Evolutionary conservation across 768 basidiomycete species (phyloP).

Genomic region (Tephrocybe sp.): DNA sequence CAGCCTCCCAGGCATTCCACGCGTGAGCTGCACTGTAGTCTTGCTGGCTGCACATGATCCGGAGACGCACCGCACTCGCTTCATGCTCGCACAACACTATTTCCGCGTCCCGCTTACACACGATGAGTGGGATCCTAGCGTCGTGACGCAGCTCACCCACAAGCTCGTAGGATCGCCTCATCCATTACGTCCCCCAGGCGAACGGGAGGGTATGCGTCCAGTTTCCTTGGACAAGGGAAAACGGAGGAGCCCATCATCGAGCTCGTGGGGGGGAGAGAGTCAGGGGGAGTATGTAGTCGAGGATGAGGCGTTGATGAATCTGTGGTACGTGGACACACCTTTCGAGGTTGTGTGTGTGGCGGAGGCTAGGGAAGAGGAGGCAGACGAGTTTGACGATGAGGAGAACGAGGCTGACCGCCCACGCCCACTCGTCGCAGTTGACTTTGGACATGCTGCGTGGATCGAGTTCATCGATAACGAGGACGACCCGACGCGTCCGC

Average conservation of each 20-base stretch:
- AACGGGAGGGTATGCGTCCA: not conserved
- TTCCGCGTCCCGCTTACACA: slow-evolving; percentile 63
- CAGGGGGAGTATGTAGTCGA: slow-evolving; percentile 20
- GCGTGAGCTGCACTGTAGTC: slow-evolving; percentile 72
- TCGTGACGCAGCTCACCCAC: slow-evolving; percentile 9
- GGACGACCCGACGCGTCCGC: slow-evolving; percentile 19
- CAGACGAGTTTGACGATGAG: slow-evolving; percentile 40
- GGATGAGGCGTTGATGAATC: slow-evolving; percentile 59
- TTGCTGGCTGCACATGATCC: slow-evolving; percentile 64
- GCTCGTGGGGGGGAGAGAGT: slow-evolving; percentile 18
- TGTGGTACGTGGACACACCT: slow-evolving; percentile 71
- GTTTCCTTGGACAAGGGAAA: not conserved
- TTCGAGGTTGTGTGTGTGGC: slow-evolving; percentile 72
- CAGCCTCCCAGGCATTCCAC: slow-evolving; percentile 57
- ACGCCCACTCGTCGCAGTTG: slow-evolving; percentile 74
- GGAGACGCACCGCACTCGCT: slow-evolving; percentile 57
- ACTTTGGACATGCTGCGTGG: slow-evolving; percentile 89
- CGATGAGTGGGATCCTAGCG: slow-evolving; percentile 24
- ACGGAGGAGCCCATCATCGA: slow-evolving; percentile 1
- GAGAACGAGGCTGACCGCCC: slow-evolving; percentile 42
- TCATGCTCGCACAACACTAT: slow-evolving; percentile 74
- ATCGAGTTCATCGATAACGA: slow-evolving; percentile 55
- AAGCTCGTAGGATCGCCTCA: slow-evolving; percentile 12
- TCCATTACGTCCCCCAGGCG: not conserved
- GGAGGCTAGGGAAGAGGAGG: slow-evolving; percentile 32